Percentiles rank a stretch among this genome's conserved stretches.
phyloP scores from a whole-genome alignment of 805 yeast genomes.

The Candida cerambycidarum region DNA sequence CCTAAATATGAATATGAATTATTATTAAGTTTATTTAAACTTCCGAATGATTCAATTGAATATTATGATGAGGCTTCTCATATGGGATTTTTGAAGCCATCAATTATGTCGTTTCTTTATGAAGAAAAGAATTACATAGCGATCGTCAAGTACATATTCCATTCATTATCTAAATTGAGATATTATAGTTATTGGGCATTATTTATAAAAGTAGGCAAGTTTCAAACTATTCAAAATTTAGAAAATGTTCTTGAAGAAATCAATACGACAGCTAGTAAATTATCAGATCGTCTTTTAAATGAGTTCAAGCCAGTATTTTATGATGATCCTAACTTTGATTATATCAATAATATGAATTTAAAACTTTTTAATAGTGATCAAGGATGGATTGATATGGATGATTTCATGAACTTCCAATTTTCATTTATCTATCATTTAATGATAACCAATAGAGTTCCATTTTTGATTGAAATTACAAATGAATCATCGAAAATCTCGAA shows the following conservation, averaged over 20 bases:
- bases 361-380: not conserved
- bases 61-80: not conserved
- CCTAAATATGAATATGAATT: constrained; percentile 1
- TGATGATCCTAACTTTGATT: constrained; percentile 31
- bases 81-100: constrained; percentile 1
- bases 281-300: constrained; percentile 16
- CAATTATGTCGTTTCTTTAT: not conserved
- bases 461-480: constrained; percentile 16
- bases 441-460: constrained; percentile 33
- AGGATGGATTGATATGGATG: constrained; percentile 3
- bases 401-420: constrained; percentile 18
- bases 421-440: constrained; percentile 27
- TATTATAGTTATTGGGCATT: constrained; percentile 27
- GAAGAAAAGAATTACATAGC: not conserved
- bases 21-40: not conserved
- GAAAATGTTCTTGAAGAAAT: constrained; percentile 22
- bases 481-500: constrained; percentile 17
- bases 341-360: not conserved
- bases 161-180: constrained; percentile 24
- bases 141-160: constrained; percentile 6
- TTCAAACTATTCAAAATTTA: constrained; percentile 19
- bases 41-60: not conserved
- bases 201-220: constrained; percentile 27
- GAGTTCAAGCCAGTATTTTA: constrained; percentile 29
- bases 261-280: constrained; percentile 23